These are phyloP conservation scores for Phytophthora fragariae DNA, from an alignment of 352 stramenopile species.

Conservation along the genomic window DNA sequence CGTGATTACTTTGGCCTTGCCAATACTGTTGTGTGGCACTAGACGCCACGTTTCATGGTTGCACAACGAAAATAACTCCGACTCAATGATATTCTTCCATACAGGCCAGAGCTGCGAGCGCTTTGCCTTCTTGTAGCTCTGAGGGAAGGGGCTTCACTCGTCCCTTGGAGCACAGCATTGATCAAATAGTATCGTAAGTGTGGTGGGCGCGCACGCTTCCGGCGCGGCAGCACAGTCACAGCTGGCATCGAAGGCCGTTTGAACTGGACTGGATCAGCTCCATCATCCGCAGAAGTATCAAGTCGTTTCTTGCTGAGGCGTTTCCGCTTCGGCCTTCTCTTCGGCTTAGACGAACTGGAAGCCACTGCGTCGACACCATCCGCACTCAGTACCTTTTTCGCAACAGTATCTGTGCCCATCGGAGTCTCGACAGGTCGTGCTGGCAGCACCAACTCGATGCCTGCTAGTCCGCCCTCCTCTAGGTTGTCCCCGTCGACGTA, in stretches of 20 bases:
- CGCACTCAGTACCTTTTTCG: no score
- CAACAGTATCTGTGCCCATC: no score
- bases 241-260: neutral
- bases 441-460: no score
- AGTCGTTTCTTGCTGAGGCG: neutral
- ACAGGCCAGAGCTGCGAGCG: neutral
- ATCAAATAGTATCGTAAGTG: constrained; percentile 11
- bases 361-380: no score
- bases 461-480: no score
- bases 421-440: no score
- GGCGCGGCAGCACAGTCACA: constrained; percentile 10
- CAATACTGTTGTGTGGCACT: neutral
- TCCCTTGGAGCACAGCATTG: constrained; percentile 1
- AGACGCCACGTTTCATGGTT: constrained; percentile 11
- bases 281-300: neutral
- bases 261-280: neutral
- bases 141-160: neutral
- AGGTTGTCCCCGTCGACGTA: no score
- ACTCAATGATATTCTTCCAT: constrained; percentile 5
- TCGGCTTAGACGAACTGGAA: no score
- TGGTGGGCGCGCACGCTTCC: constrained; percentile 8
- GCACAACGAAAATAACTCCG: neutral
- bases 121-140: no score
- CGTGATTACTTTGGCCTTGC: constrained; percentile 10
- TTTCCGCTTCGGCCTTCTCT: neutral